Percentiles rank a stretch among this genome's conserved stretches.
phyloP scores from a whole-genome alignment of 2,329 filamentous ascomycete species.

The Phyllosticta paracitricarpa region DNA sequence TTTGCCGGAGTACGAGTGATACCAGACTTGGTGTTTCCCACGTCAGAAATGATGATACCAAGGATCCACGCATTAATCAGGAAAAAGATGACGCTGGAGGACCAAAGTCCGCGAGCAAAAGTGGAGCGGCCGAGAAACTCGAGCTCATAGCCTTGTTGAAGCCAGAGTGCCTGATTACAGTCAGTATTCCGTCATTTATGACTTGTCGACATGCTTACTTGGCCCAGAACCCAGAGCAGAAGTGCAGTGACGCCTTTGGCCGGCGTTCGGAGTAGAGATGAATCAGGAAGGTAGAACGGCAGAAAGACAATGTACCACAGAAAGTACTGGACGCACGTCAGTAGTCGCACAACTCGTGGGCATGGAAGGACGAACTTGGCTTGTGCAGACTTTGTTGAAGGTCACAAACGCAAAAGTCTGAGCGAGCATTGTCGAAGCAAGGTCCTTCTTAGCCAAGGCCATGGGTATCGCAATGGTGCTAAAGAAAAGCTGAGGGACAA shows the following conservation, averaged over 20 bases:
- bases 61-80: slow-evolving; percentile 79
- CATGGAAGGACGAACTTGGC: slow-evolving; percentile 55
- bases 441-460: slow-evolving; percentile 66
- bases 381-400: slow-evolving; percentile 98
- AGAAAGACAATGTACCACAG: slow-evolving; percentile 95
- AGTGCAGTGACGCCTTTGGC: slow-evolving; percentile 55
- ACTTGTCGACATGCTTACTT: slow-evolving; percentile 36
- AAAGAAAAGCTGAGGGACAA: slow-evolving; percentile 76
- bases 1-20: not conserved
- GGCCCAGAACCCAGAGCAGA: slow-evolving; percentile 62
- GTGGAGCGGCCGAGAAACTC: slow-evolving; percentile 62
- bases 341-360: not conserved
- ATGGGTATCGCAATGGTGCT: slow-evolving; percentile 68
- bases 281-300: slow-evolving; percentile 78
- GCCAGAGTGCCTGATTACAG: slow-evolving; percentile 29
- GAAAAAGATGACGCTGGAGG: slow-evolving; percentile 69
- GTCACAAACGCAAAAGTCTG: slow-evolving; percentile 96
- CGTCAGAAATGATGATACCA: slow-evolving; percentile 66
- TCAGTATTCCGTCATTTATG: slow-evolving; percentile 4
- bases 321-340: slow-evolving; percentile 60
- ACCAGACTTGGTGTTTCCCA: slow-evolving; percentile 18
- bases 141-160: slow-evolving; percentile 41
- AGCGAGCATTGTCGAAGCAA: slow-evolving; percentile 77
- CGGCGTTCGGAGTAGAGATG: slow-evolving; percentile 55
- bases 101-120: slow-evolving; percentile 77